Evolutionary conservation across 306 rosid genomes (phyloP).

Genomic region (Corylus americana): DNA sequence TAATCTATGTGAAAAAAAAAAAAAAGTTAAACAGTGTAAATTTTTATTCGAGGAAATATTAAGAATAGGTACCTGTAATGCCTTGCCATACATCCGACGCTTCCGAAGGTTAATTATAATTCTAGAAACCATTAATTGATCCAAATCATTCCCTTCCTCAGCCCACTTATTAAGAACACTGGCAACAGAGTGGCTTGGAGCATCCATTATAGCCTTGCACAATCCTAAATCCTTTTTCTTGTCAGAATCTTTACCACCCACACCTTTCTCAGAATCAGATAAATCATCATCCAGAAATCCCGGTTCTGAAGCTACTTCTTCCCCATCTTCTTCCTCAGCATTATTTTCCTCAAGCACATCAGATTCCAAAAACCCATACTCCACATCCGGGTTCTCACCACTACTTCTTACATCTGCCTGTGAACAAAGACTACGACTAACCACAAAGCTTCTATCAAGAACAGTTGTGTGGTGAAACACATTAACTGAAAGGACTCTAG

Average conservation of each 20-base stretch:
- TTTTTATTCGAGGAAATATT: background rate
- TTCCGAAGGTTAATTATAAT: conserved; percentile 1
- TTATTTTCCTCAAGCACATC: background rate
- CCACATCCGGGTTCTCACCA: background rate
- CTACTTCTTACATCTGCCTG: background rate
- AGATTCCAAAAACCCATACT: background rate
- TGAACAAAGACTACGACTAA: conserved; percentile 9
- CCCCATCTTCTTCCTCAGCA: conserved; percentile 6
- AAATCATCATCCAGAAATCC: conserved; percentile 15
- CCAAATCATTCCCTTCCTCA: conserved; percentile 20
- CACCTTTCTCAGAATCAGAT: conserved; percentile 18
- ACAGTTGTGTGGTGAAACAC: background rate
- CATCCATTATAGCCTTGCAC: conserved; percentile 10
- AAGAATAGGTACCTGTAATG: conserved; percentile 24
- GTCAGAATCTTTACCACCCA: conserved; percentile 2
- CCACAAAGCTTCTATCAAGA: background rate
- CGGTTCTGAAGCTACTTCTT: conserved; percentile 14
- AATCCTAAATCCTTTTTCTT: conserved; percentile 13
- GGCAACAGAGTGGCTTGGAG: background rate
- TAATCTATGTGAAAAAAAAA: background rate
- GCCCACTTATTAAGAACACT: conserved; percentile 1
- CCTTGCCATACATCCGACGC: conserved; percentile 22
- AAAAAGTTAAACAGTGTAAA: background rate
- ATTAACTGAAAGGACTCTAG: background rate
- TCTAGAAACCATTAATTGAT: background rate